A percentile compares a stretch with the other conserved stretches of the same genome.
phyloP scores from a whole-genome alignment of 495 filamentous ascomycete genomes.

The Cetradonia linearis region DNA sequence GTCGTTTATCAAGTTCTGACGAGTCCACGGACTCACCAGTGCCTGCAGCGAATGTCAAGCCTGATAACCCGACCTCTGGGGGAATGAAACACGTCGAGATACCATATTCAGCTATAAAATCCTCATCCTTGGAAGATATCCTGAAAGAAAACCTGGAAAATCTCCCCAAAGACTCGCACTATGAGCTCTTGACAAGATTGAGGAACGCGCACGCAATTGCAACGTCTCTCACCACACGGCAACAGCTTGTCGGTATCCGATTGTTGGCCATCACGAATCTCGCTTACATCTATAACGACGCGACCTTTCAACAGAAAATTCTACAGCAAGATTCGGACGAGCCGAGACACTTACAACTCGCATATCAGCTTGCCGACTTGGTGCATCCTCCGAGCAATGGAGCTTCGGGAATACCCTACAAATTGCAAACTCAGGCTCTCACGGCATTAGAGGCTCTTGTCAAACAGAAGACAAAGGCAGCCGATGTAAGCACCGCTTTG shows the following conservation, averaged over 20 bases:
- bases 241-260: slow-evolving; percentile 68
- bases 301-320: slow-evolving; percentile 70
- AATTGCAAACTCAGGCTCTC: slow-evolving; percentile 75
- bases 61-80: slow-evolving; percentile 30
- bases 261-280: slow-evolving; percentile 85
- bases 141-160: slow-evolving; percentile 52
- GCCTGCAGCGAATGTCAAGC: slow-evolving; percentile 28
- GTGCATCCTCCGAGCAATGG: slow-evolving; percentile 65
- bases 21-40: slow-evolving; percentile 47
- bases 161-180: slow-evolving; percentile 61
- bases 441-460: slow-evolving; percentile 70
- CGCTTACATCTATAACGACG: slow-evolving; percentile 75
- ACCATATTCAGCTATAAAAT: slow-evolving; percentile 50
- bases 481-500: slow-evolving; percentile 75
- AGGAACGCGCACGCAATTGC: slow-evolving; percentile 70
- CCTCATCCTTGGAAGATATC: slow-evolving; percentile 54
- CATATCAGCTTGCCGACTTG: slow-evolving; percentile 84
- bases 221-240: slow-evolving; percentile 52
- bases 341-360: slow-evolving; percentile 76
- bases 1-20: slow-evolving; percentile 41
- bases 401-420: slow-evolving; percentile 53
- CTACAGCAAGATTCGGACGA: slow-evolving; percentile 83
- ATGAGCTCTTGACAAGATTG: slow-evolving; percentile 76
- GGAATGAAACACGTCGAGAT: slow-evolving; percentile 61
- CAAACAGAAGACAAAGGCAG: slow-evolving; percentile 61